Evolutionary conservation across 441 rosid genomes (phyloP).

Genomic region (Rhodomyrtus psidioides): DNA sequence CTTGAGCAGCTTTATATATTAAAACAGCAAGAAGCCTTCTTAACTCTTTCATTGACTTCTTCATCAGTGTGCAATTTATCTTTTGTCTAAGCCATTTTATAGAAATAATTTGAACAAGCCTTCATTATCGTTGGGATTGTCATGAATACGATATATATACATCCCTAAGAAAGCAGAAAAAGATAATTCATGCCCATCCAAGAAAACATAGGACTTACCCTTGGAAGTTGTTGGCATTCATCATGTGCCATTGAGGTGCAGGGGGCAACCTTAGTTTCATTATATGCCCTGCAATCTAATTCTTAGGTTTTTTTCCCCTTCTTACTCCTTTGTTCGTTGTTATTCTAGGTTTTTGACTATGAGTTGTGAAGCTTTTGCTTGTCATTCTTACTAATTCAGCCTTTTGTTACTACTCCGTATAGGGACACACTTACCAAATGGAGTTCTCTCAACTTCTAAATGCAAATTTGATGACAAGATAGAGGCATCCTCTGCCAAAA

Average conservation of each 20-base stretch:
- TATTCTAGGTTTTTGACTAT: conserved; percentile 1
- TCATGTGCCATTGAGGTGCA: neutral
- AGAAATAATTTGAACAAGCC: neutral
- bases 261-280: neutral
- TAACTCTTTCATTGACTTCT: neutral
- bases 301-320: neutral
- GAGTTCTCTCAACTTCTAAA: conserved; percentile 30
- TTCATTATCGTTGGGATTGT: neutral
- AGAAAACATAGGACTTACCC: neutral
- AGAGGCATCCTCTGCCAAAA: conserved; percentile 85
- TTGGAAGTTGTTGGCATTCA: neutral
- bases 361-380: neutral
- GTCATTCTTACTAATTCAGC: neutral
- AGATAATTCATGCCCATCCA: neutral
- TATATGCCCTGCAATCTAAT: neutral
- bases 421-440: conserved; percentile 45
- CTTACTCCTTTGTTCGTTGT: neutral
- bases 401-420: conserved; percentile 9
- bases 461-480: conserved; percentile 89
- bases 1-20: neutral
- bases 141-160: neutral
- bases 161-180: neutral
- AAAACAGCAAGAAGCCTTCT: neutral
- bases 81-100: neutral
- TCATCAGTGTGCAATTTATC: neutral